Base-by-base conservation (phyloP, 2,329 filamentous ascomycete species). In the Monilinia vaccinii-corymbosi region DNA sequence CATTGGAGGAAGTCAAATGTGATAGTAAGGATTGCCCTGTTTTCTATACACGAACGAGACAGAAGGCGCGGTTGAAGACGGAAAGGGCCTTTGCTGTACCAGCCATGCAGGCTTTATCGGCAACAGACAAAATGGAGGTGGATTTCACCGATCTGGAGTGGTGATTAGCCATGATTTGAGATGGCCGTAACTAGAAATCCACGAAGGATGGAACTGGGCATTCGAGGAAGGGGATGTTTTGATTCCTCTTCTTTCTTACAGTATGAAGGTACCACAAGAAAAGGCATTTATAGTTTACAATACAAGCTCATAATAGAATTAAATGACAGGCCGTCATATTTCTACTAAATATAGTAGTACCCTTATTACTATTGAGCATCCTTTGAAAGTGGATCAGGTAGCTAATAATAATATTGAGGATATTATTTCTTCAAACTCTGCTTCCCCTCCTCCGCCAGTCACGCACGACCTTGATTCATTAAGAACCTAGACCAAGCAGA, bases 21-120 rank as follows among this genome's bases (percentile, higher is more conserved):
- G 91, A 96, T 70, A 96, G 89, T 72, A 84, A 89, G 71, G 93
- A 96, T 74, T 99, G 94, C 71, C 88, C 92, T 0, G 90, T 96
- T 0, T 97, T 96, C 67, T 97, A 96, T 74, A 86, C 86, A 36
- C 75, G 90, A 16, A 80, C 83, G 57, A 87, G 84, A 72, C 84
- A 89, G 70, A 73, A 73, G 25, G 78, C 79, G 11, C 77, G 72
- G 53, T 57, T 78, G 53, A 69, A 71, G 48, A 74, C 68, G 42
- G 74, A 75, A 62, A 73, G 63, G 58, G 70, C 67, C 42, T 69
- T 75, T 36, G 67, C 75, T 7, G 74, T 74, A 46, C 74, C 71
- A 34, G 75, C 78, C 6, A 67, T 80, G 46, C 71, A 71, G 62
- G 71, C 70, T 47, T 65, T 81, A 46, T 73, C 76, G 58, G 69